A percentile compares a stretch with the other conserved stretches of the same genome.
phyloP scores from a whole-genome alignment of 2,329 filamentous ascomycete genomes.

The Lithohypha guttulata region DNA sequence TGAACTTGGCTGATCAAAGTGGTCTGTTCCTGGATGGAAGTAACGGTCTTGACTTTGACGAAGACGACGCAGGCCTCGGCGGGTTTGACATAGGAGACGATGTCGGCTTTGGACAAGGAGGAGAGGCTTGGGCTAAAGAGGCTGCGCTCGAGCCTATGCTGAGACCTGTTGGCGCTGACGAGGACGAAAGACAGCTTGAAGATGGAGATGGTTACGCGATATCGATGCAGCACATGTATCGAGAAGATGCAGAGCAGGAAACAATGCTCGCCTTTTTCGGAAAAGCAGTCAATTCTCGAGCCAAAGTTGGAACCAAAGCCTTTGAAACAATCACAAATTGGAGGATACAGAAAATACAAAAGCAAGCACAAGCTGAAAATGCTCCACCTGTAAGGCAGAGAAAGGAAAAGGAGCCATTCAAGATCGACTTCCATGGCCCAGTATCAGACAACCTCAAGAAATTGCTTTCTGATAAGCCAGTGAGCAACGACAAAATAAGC shows the following conservation, averaged over 20 bases:
- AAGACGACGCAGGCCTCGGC: conserved; percentile 58
- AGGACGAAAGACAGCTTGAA: conserved; percentile 42
- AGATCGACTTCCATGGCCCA: conserved; percentile 77
- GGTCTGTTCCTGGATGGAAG: conserved; percentile 81
- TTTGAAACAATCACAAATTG: conserved; percentile 98
- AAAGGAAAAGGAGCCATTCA: conserved; percentile 94
- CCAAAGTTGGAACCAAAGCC: conserved; percentile 51
- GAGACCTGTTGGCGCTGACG: conserved; percentile 52
- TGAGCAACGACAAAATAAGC: conserved; percentile 69
- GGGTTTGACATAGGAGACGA: conserved; percentile 49
- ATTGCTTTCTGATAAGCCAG: conserved; percentile 67
- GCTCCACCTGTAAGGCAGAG: conserved; percentile 45
- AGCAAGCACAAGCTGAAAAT: conserved; percentile 49
- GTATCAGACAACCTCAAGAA: conserved; percentile 63
- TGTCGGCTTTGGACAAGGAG: conserved; percentile 85
- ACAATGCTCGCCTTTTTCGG: conserved; percentile 98
- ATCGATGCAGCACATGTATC: conserved; percentile 61
- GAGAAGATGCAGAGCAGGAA: conserved; percentile 59
- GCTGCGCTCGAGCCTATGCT: conserved; percentile 78
- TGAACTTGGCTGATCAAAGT: conserved; percentile 53
- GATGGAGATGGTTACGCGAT: conserved; percentile 61
- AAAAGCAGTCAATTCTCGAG: conserved; percentile 60
- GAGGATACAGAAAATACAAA: conserved; percentile 90
- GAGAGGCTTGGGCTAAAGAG: conserved; percentile 88
- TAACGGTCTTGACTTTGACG: conserved; percentile 69